Evolutionary conservation across 2,329 filamentous ascomycete species (phyloP), one percentile per base, ranked within the genome.

Genomic region (Polychaeton citri): DNA sequence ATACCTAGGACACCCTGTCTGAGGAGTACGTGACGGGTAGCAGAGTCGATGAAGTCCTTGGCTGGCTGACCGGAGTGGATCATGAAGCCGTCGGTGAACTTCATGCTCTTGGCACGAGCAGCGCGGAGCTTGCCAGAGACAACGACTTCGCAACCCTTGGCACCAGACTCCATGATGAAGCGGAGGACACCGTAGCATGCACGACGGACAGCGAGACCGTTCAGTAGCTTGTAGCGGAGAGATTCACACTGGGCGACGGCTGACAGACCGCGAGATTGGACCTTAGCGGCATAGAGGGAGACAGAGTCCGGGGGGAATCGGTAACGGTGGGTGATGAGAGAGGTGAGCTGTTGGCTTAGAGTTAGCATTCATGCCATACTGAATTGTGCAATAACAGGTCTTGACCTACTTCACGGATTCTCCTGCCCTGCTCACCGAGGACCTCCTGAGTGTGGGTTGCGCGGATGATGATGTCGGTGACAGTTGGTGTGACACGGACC

Each of bases 51-150:
- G 75, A 98, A 98, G 73, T 98, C 90, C 72, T 92, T 88, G 62
- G 88, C 90, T 62, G 90, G 90, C 69, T 98, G 90, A 72, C 90
- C 90, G 61, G 90, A 98, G 84, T 98, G 90, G 72, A 98, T 98
- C 90, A 98, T 98, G 85, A 98, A 98, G 66, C 90, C 90, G 69
- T 98, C 76, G 69, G 90, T 98, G 81, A 98, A 98, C 81, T 98
- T 98, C 90, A 98, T 98, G 73, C 77, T 85, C 85, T 98, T 98
- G 70, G 90, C 90, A 76, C 90, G 86, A 61, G 90, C 90, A 66
- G 90, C 90, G 63, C 90, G 81, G 58, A 98, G 83, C 81, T 98
- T 98, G 68, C 90, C 90, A 55, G 86, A 95, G 54, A 98, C 90
- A 63, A 98, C 90, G 52, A 98, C 90, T 75, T 98, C 90, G 68